Evolutionary conservation across 495 filamentous ascomycete species (phyloP), one percentile per base, ranked within the genome.

Genomic region (Neurospora sp.): DNA sequence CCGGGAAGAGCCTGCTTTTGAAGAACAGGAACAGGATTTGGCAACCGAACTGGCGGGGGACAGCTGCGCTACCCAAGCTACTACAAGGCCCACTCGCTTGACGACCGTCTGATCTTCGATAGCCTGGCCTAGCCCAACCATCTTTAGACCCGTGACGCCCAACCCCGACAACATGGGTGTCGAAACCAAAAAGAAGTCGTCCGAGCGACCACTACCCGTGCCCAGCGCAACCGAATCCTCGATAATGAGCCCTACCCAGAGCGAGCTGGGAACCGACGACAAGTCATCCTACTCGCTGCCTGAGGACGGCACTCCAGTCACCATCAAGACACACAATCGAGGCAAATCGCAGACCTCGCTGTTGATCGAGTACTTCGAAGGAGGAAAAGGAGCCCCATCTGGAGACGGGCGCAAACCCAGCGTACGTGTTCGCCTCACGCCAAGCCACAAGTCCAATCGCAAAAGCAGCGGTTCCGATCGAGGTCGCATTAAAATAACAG

Each of bases 281-380:
- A 85, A 84, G 75, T 87, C 86, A 11, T 84, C 93, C 72, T 97
- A 96, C 84, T 95, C 92, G 69, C 89, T 99, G 72, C 96, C 94
- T 35, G 95, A 97, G 82, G 95, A 99, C 90, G 96, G 96, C 78
- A 94, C 92, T 74, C 93, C 93, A 46, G 88, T 98, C 76, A 98
- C 93, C 71, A 95, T 98, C 77, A 85, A 91, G 78, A 95, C 94
- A 74, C 88, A 88, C 75, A 90, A 90, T 75, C 89, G 86, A 74
- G 87, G 87, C 77, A 88, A 86, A 77, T 96, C 93, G 69, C 94
- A 96, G 81, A 97, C 96, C 49, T 97, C 93, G 70, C 88, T 99
- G 70, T 86, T 99, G 79, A 99, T 99, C 79, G 96, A 99, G 83
- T 98, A 98, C 82, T 99, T 98, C 79, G 95, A 97, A 83, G 93